Conservation (phyloP, 371 early-diverging fungal genomes). For the Mortierella sp. region DNA sequence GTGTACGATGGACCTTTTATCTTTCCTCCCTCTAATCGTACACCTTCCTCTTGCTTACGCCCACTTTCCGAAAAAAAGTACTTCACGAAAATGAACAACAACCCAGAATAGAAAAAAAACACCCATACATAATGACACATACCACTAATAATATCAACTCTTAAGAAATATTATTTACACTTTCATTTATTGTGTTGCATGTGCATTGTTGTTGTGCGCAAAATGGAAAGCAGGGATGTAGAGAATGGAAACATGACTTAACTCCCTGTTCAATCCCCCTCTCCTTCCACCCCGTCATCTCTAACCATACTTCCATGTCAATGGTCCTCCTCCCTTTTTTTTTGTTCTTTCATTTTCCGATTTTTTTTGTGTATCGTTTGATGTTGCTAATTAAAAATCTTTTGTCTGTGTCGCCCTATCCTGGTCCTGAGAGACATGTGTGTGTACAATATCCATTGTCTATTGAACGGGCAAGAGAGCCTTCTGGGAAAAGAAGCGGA, state of each 20-base stretch:
- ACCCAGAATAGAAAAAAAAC: neutral
- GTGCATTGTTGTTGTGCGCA: neutral
- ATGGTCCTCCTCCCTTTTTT: neutral
- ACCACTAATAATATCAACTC: conserved; percentile 1
- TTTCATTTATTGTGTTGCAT: neutral
- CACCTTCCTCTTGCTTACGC: neutral
- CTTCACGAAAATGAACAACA: neutral
- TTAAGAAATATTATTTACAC: neutral
- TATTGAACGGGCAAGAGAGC: conserved; percentile 70
- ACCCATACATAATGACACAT: neutral
- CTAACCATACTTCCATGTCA: neutral
- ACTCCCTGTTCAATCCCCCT: neutral
- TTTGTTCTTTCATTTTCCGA: neutral
- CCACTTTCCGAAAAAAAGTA: neutral
- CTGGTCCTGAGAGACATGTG: neutral
- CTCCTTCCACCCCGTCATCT: neutral
- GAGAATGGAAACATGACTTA: neutral
- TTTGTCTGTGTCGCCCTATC: neutral
- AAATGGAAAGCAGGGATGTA: neutral
- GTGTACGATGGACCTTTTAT: neutral
- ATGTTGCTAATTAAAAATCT: neutral
- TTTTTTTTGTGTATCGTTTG: conserved; percentile 1
- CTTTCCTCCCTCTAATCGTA: neutral
- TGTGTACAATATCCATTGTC: neutral
- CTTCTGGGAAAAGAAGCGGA: conserved; percentile 90